These are phyloP conservation scores for Tricholoma bakamatsutake DNA, from an alignment of 768 basidiomycete species.

Conservation along the genomic window DNA sequence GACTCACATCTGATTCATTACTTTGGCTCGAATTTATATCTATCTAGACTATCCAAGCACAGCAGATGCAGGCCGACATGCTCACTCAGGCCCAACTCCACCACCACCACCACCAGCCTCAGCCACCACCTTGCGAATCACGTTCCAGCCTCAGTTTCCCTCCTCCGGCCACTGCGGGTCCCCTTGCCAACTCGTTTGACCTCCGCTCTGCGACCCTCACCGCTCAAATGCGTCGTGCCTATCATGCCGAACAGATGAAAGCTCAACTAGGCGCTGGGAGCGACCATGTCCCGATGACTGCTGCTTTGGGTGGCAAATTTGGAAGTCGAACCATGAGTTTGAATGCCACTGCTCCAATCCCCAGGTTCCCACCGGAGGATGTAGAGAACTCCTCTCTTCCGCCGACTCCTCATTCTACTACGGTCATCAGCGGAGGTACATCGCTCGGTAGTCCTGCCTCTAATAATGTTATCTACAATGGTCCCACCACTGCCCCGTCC, in stretches of 20 bases:
- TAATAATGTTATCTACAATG: slow-evolving; percentile 26
- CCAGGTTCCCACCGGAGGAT: slow-evolving; percentile 30
- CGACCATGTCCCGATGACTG: slow-evolving; percentile 76
- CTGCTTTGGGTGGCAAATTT: slow-evolving; percentile 70
- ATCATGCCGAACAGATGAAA: slow-evolving; percentile 61
- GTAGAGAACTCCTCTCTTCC: slow-evolving; percentile 42
- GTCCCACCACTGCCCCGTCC: slow-evolving; percentile 42
- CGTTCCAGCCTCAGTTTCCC: slow-evolving; percentile 44
- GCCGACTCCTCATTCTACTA: slow-evolving; percentile 56
- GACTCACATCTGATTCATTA: too few species aligned
- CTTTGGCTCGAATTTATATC: slow-evolving; percentile 6
- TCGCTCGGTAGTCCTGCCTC: slow-evolving; percentile 52
- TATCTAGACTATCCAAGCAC: slow-evolving; percentile 66
- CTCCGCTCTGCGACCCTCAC: slow-evolving; percentile 48
- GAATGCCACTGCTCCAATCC: slow-evolving; percentile 26
- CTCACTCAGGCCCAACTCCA: slow-evolving; percentile 57
- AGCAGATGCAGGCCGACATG: slow-evolving; percentile 72
- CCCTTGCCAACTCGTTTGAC: slow-evolving; percentile 59
- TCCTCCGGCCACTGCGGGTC: slow-evolving; percentile 71
- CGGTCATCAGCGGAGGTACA: slow-evolving; percentile 67
- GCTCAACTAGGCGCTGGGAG: slow-evolving; percentile 47
- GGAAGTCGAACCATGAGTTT: slow-evolving; percentile 55
- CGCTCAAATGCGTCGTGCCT: slow-evolving; percentile 60
- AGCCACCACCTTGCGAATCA: slow-evolving; percentile 37
- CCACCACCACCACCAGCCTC: slow-evolving; percentile 39